Evolutionary conservation across 2,329 filamentous ascomycete genomes (phyloP).

Genomic region (Xylaria arbuscula): DNA sequence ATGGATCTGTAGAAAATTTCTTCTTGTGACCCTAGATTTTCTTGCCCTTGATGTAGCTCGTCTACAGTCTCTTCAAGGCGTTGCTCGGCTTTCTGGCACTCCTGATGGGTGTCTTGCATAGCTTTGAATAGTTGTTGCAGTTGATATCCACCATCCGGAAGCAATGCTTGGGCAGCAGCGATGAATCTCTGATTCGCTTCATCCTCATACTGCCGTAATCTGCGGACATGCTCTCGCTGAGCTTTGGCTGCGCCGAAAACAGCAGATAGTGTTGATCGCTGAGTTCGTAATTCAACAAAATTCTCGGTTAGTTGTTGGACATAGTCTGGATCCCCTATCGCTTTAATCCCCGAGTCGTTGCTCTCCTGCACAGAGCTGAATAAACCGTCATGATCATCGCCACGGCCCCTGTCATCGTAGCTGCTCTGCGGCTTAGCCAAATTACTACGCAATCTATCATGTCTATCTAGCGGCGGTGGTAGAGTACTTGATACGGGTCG

Average conservation of each 20-base stretch:
- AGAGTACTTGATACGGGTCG: conserved; percentile 5
- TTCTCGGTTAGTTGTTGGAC: conserved; percentile 39
- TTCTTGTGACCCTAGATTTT: conserved; percentile 43
- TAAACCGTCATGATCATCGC: conserved; percentile 14
- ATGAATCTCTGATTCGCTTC: conserved; percentile 46
- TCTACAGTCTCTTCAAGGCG: conserved; percentile 46
- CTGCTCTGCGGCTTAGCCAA: neutral
- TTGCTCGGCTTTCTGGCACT: conserved; percentile 45
- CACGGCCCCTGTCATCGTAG: conserved; percentile 21
- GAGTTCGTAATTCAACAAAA: conserved; percentile 38
- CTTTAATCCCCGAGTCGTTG: conserved; percentile 21
- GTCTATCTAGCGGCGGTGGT: neutral
- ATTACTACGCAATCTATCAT: conserved; percentile 1
- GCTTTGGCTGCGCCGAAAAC: conserved; percentile 40
- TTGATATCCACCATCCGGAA: conserved; percentile 37
- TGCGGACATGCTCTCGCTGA: conserved; percentile 40
- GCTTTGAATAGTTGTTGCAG: conserved; percentile 44
- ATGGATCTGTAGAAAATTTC: conserved; percentile 44
- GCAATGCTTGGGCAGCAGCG: conserved; percentile 42
- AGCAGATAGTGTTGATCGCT: conserved; percentile 38
- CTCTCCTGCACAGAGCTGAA: conserved; percentile 26
- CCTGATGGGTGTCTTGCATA: conserved; percentile 41
- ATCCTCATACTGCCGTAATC: conserved; percentile 42
- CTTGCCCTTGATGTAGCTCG: conserved; percentile 43
- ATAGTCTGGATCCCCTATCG: conserved; percentile 19